Evolutionary conservation across 1,284 basidiomycete species (phyloP).

Genomic region (Apiotrichum laibachii): DNA sequence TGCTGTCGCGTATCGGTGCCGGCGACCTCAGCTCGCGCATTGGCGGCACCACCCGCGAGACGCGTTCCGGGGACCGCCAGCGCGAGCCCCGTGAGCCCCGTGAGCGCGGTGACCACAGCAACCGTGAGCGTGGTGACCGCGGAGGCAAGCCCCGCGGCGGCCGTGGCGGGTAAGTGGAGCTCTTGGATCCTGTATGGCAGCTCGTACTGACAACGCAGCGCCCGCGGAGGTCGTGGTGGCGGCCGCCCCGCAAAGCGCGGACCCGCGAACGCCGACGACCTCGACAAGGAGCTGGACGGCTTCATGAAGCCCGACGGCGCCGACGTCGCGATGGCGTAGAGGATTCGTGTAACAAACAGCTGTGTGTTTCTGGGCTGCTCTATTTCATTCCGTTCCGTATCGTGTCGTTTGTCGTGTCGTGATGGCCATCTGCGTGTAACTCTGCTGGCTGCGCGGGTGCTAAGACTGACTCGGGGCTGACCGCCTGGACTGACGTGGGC

Average conservation of each 20-base stretch:
- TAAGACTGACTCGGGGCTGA: too few species aligned
- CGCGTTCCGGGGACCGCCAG: background rate
- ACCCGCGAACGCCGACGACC: constrained; percentile 69
- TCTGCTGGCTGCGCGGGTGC: too few species aligned
- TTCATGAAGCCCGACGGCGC: constrained; percentile 71
- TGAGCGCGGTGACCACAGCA: constrained; percentile 1
- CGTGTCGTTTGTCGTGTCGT: too few species aligned
- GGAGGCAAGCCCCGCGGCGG: constrained; percentile 16
- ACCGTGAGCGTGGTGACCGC: background rate
- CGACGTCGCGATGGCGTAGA: constrained; percentile 17
- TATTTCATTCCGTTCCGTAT: too few species aligned
- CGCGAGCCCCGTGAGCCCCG: constrained; percentile 2
- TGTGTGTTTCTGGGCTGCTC: too few species aligned
- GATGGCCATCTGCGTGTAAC: too few species aligned
- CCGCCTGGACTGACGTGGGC: too few species aligned
- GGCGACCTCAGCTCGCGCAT: background rate
- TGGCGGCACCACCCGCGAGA: background rate
- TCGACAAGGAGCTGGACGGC: constrained; percentile 86
- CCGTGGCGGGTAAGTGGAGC: constrained; percentile 30
- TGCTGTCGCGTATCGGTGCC: constrained; percentile 12
- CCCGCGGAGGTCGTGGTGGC: constrained; percentile 16
- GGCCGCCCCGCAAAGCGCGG: constrained; percentile 56
- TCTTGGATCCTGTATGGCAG: background rate
- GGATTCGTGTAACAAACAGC: too few species aligned
- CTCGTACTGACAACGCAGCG: background rate